Base-by-base conservation (phyloP, 352 stramenopile genomes). In the Pythium guiyangense region DNA sequence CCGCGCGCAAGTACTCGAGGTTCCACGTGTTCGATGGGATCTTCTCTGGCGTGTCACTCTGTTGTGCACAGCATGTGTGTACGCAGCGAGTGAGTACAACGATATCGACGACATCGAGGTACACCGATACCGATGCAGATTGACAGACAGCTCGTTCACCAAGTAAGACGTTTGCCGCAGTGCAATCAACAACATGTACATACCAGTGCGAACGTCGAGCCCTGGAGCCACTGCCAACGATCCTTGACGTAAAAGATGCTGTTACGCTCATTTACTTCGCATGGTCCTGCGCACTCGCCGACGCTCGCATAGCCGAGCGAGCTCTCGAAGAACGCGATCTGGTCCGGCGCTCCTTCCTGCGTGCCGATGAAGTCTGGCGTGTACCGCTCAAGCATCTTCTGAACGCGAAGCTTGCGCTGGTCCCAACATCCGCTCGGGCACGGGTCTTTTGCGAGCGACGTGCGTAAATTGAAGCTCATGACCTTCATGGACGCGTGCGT, bases 391-490 rank as follows among this genome's bases (percentile, higher is more conserved):
- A 90, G 60, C 29, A 90, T 59, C 14, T 65, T 29, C 52, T 73
- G 63, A 15, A 54, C 62, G 15, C 77, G 73, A 10, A 44, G 51
- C 52, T 88, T 79, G 55, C 80, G 80, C 48, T 70, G 49, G 2
- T 64, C 62, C 81, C 81, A 91, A 57, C 81, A 91, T n/a, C 81
- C 81, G 27, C 54, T 62, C 0, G 77, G 74, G 54, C 78, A 91
- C 10, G 78, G 70, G 25, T 90, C 77, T 12, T 74, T 78, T 15
- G 80, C 80, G 12, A 82, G 59, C 17, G 77, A 78, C 40, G 80
- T 90, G 46, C 80, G 77, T 34, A 90, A 42, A 43, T 90, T 90
- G 56, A 90, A 86, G 54, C 71, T 88, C 77, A 88, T 88, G 29
- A 88, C 69, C 39, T 81, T 81, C 49, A 86, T 51, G 3, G 22